Percentiles rank a stretch among this genome's conserved stretches.
These are phyloP conservation scores for Leishmania turanica DNA, from an alignment of 208 protist species.

Conservation along the genomic window DNA sequence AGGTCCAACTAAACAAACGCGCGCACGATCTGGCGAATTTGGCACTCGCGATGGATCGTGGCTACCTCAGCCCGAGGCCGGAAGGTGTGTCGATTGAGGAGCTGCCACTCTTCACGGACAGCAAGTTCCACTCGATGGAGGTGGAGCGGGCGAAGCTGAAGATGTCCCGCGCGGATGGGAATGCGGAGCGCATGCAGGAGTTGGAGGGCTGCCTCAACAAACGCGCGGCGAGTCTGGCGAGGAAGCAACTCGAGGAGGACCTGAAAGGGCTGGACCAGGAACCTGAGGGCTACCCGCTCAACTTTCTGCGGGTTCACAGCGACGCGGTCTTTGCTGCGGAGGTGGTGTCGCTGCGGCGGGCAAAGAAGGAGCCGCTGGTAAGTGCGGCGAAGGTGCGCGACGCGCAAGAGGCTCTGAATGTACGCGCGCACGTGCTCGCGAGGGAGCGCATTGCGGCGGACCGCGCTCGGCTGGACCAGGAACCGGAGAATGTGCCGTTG, in stretches of 20 bases:
- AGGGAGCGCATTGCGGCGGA: slow-evolving; percentile 49
- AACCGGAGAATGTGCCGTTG: slow-evolving; percentile 66
- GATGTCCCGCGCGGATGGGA: slow-evolving; percentile 37
- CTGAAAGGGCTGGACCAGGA: slow-evolving; percentile 56
- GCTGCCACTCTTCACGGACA: slow-evolving; percentile 61
- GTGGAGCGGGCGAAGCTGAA: slow-evolving; percentile 70
- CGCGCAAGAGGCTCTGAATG: slow-evolving; percentile 56
- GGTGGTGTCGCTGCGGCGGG: slow-evolving; percentile 44
- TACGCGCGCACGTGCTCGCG: slow-evolving; percentile 57
- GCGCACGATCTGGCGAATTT: slow-evolving; percentile 48
- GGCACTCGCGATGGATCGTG: slow-evolving; percentile 47
- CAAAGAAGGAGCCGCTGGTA: slow-evolving; percentile 33
- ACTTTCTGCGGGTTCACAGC: slow-evolving; percentile 49
- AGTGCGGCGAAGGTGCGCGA: slow-evolving; percentile 39
- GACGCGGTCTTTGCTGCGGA: slow-evolving; percentile 54
- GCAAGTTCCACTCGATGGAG: slow-evolving; percentile 75
- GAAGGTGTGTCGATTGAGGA: slow-evolving; percentile 53
- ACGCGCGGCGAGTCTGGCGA: slow-evolving; percentile 56
- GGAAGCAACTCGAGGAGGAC: slow-evolving; percentile 68
- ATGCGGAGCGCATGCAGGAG: slow-evolving; percentile 45
- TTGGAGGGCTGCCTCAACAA: slow-evolving; percentile 72
- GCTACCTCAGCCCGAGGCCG: slow-evolving; percentile 60
- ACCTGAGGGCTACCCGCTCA: slow-evolving; percentile 62
- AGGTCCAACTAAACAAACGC: slow-evolving; percentile 66
- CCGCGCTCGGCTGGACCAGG: slow-evolving; percentile 62